phyloP scores from a whole-genome alignment of 1,139 yeast species.

The Keqinozyma sinolaborantium region DNA sequence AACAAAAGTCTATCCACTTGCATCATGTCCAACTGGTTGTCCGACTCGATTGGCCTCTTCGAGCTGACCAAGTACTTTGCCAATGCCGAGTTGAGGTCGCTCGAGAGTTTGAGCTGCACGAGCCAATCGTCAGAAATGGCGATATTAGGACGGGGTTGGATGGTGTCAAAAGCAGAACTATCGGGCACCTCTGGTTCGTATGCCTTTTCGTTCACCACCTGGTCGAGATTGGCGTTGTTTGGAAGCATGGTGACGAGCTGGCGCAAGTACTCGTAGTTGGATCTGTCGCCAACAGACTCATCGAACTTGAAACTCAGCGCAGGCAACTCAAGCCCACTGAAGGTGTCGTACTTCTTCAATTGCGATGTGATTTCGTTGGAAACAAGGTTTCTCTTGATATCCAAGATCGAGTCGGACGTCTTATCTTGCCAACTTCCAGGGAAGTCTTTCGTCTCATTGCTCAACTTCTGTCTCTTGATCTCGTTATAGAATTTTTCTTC shows the following conservation, averaged over 20 bases:
- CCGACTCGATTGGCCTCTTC: conserved; percentile 7
- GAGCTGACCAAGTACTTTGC: conserved; percentile 22
- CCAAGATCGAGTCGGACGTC: conserved; percentile 6
- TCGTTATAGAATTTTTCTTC: conserved; percentile 26
- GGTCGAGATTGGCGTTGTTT: conserved; percentile 28
- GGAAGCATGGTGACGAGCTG: conserved; percentile 31
- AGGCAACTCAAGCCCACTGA: conserved; percentile 1
- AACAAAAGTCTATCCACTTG: conserved; percentile 53
- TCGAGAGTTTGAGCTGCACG: conserved; percentile 56
- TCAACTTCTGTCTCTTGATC: conserved; percentile 32
- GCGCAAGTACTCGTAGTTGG: conserved; percentile 26
- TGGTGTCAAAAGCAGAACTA: conserved; percentile 27
- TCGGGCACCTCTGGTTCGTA: conserved; percentile 59
- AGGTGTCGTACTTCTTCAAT: conserved; percentile 1
- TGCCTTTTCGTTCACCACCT: conserved; percentile 57
- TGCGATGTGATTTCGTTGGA: conserved; percentile 9
- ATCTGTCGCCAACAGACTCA: conserved; percentile 1
- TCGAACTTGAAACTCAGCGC: conserved; percentile 1
- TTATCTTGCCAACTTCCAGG: conserved; percentile 26
- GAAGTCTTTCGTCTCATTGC: conserved; percentile 23
- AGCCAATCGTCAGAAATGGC: conserved; percentile 62
- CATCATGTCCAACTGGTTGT: conserved; percentile 20
- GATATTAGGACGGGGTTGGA: conserved; percentile 32
- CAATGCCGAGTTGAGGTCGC: conserved; percentile 49
- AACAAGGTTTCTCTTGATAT: conserved; percentile 9